Evolutionary conservation across 306 rosid genomes (phyloP), one percentile per base, ranked within the genome.

Genomic region (Mucuna pruriens): DNA sequence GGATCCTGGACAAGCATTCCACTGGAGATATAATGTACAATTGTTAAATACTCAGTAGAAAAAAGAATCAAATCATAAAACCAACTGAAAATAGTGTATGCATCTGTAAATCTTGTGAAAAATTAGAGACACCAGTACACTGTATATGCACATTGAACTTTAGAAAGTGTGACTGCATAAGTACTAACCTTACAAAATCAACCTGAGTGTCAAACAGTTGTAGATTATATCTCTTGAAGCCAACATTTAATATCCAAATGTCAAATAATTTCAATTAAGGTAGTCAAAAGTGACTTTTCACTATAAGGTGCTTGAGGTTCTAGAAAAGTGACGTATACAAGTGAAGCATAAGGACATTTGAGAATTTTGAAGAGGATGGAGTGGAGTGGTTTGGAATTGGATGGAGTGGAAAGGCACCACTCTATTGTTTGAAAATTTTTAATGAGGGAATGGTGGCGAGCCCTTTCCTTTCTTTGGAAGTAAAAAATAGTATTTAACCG

Each of bases 1-100:
- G 99, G 98, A 89, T 95, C 99, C 88, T 95, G 99, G 71, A 93
- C 98, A 72, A 95, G 98, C 99, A 95, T 95, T 82, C 99, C 99
- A 85, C 99, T 95, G 91, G 81, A 79, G 62, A 85, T 52, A 81
- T 76, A 79, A 80, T 38, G 76, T 9, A 51, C 39, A 67, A 76
- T 78, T 26, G 31, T 87, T 62, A 81, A 71, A 67, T 11, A 62
- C 38, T 29, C 38, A 60, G 57, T 15, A 70, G 26, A 51, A 38
- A 45, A 51, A 38, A 40, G 52, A 44, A 38, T 38, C 58, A 75
- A 23, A 76, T 67, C 36, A 74, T 49, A 71, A 22, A 71, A 68
- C 48, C 68, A 77, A 72, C 77, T 38, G 23, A 65, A 36, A 26
- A 36, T 16, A 58, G 23, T 9, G 1, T 60, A n/a, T 66, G 51